Conservation (phyloP, 2,329 filamentous ascomycete genomes). For the Aspergillus calidoustus region DNA sequence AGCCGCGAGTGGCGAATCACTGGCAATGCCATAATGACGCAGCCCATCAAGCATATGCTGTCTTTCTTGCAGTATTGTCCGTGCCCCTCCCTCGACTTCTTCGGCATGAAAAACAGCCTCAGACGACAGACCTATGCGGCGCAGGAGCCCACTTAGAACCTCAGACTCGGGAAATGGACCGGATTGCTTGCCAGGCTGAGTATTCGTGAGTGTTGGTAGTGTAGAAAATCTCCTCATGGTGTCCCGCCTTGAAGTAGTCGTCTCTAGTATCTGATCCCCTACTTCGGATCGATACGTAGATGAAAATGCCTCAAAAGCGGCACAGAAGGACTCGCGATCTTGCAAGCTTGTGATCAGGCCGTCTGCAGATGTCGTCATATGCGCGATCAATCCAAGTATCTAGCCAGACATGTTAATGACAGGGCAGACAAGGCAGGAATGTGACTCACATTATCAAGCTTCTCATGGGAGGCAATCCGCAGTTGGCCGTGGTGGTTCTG, state of each 20-base stretch:
- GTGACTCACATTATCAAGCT: conserved; percentile 39
- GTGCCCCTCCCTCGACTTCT: conserved; percentile 23
- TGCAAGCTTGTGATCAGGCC: conserved; percentile 33
- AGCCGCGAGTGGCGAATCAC: conserved; percentile 37
- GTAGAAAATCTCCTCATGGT: conserved; percentile 33
- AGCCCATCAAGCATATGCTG: conserved; percentile 34
- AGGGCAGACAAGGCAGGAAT: background rate
- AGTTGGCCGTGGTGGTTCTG: conserved; percentile 37
- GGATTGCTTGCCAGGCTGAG: conserved; percentile 21
- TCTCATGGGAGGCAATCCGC: conserved; percentile 36
- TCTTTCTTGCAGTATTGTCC: conserved; percentile 36
- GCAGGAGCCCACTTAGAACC: conserved; percentile 36
- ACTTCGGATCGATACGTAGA: conserved; percentile 38
- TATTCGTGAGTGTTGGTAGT: conserved; percentile 26
- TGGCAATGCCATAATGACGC: conserved; percentile 31
- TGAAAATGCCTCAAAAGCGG: conserved; percentile 38
- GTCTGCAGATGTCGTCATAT: conserved; percentile 40
- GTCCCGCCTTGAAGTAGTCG: conserved; percentile 32
- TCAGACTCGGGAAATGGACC: conserved; percentile 27
- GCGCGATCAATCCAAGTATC: conserved; percentile 39
- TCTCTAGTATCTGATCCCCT: conserved; percentile 25
- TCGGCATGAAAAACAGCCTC: conserved; percentile 33
- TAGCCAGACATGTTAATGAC: conserved; percentile 25
- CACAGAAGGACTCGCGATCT: conserved; percentile 41
- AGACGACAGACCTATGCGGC: conserved; percentile 38